Evolutionary conservation across 441 rosid species (phyloP).

Genomic region (Pelargonium citronellum): DNA sequence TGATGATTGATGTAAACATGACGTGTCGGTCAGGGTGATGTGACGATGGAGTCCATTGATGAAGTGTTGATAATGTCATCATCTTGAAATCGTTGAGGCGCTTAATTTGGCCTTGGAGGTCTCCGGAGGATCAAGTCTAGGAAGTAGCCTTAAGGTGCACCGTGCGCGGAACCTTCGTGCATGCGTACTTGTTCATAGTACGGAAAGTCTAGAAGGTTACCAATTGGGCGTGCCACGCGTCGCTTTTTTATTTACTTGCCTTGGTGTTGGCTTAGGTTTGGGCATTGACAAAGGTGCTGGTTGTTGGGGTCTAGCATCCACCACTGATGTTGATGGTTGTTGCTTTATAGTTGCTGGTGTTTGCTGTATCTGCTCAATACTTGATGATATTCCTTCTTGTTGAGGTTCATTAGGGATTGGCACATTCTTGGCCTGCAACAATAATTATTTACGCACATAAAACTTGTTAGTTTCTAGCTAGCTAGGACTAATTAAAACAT

Average conservation of each 20-base stretch:
- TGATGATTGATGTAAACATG: too few species aligned
- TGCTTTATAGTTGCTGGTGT: background rate
- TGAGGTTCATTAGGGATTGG: conserved; percentile 37
- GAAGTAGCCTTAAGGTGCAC: too few species aligned
- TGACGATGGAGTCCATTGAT: too few species aligned
- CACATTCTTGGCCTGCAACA: conserved; percentile 47
- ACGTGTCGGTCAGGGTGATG: too few species aligned
- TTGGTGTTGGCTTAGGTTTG: background rate
- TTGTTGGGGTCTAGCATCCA: background rate
- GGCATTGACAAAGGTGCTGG: background rate
- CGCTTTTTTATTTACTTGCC: background rate
- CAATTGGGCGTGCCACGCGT: too few species aligned
- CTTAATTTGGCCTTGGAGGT: too few species aligned
- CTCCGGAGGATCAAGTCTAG: too few species aligned
- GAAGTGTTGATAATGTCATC: too few species aligned
- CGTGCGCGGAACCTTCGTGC: too few species aligned
- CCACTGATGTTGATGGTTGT: background rate
- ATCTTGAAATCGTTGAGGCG: too few species aligned
- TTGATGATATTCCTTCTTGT: background rate
- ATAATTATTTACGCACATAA: background rate
- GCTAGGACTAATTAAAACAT: background rate
- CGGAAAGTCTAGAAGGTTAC: too few species aligned
- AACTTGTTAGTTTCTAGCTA: background rate
- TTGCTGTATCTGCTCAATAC: background rate
- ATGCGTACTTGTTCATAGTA: too few species aligned